Base-by-base conservation (phyloP, 441 rosid species). In the Omphalea diandra region DNA sequence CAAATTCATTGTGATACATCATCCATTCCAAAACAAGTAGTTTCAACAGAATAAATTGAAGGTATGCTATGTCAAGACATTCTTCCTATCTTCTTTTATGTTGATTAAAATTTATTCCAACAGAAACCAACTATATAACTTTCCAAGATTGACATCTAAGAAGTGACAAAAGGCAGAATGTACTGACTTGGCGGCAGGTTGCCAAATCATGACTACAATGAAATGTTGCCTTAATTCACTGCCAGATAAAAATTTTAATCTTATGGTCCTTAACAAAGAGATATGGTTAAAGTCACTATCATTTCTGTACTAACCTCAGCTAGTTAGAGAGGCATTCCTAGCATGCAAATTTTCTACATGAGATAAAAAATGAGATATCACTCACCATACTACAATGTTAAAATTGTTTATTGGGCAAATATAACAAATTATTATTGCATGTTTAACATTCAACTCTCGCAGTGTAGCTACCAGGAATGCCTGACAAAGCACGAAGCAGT, bases 1-100 rank as follows among this genome's bases (percentile, higher is more conserved):
- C 73, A 72, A 70, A 55, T 57, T 35, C 65, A 64, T 46, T 33
- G 55, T 27, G 3, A 52, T n/a, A 35, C 33, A 27, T n/a, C n/a
- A n/a, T n/a, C n/a, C n/a, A n/a, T 14, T 1, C 7, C 31, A 60
- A 67, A 31, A 40, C n/a, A 15, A 46, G 5, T 31, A 63, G 33
- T 41, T n/a, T 49, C 53, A 18, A n/a, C 0, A 49, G 24, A 49
- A 49, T 8, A 49, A 49, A 49, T 49, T n/a, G 9, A 26, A 24
- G 32, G 38, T 41, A n/a, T n/a, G n/a, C n/a, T n/a, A 35, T 15
- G 33, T n/a, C 47, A 3, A 29, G 14, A 26, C 26, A 26, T 41
- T 41, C 41, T 9, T 15, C n/a, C 17, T 61, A 22, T 38, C 47
- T 32, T 12, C n/a, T 61, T 22, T 5, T 22, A 24, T 11, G 49